phyloP scores from a whole-genome alignment of 106 monocot genomes.

The Acorus gramineus region DNA sequence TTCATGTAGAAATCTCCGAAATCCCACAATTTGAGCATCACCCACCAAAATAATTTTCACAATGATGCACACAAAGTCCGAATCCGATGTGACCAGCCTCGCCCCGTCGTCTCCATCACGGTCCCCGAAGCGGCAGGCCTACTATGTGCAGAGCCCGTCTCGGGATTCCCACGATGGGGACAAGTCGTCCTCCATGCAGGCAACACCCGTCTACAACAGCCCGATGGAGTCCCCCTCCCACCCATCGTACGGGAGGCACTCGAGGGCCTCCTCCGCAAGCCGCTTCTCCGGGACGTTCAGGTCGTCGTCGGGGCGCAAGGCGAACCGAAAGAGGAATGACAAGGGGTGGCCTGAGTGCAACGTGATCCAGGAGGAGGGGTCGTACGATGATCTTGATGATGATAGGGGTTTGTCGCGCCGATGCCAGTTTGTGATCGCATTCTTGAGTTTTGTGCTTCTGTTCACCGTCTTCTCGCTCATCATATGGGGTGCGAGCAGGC shows the following conservation, averaged over 20 bases:
- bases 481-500: too few species aligned
- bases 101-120: slow-evolving; percentile 76
- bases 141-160: slow-evolving; percentile 89
- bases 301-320: too few species aligned
- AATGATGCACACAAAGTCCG: slow-evolving; percentile 80
- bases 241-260: not conserved
- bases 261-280: not conserved
- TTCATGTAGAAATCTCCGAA: too few species aligned
- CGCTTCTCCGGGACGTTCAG: too few species aligned
- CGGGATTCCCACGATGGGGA: slow-evolving; percentile 48
- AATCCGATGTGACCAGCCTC: slow-evolving; percentile 84
- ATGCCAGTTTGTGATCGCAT: too few species aligned
- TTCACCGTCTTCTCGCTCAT: too few species aligned
- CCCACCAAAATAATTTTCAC: not conserved
- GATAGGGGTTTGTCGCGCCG: not conserved
- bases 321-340: too few species aligned
- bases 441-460: too few species aligned
- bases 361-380: too few species aligned
- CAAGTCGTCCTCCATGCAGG: slow-evolving; percentile 1
- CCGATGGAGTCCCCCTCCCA: slow-evolving; percentile 5
- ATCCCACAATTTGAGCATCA: too few species aligned
- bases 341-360: too few species aligned
- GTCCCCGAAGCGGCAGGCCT: slow-evolving; percentile 63
- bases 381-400: too few species aligned
- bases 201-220: slow-evolving; percentile 2